Evolutionary conservation across 2,329 filamentous ascomycete species (phyloP), one percentile per base, ranked within the genome.

Genomic region (Calonectria multiphialidica): DNA sequence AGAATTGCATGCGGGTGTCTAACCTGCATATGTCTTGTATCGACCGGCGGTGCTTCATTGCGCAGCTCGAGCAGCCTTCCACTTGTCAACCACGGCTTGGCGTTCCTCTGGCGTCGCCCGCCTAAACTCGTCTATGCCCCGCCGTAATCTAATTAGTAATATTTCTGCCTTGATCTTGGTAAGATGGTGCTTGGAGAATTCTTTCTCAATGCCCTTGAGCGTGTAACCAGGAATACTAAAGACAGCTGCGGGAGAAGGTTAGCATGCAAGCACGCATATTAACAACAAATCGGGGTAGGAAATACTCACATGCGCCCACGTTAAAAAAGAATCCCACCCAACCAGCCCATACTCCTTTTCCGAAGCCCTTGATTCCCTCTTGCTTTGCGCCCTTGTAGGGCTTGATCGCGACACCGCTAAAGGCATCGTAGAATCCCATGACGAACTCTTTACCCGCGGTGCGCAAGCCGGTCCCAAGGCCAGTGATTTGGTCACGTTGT

Each of bases 341-440:
- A 62, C 40, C 88, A 81, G 79, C 85, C 84, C 57, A 85, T 79
- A 89, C 74, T 0, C 92, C 92, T 79, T 92, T 93, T 12, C 92
- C 76, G 6, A 93, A 85, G 1, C 93, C 93, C 9, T 86, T 86
- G 2, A 85, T 82, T 1, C 92, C 92, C 70, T 91, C 90, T 55
- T 92, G 89, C 78, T 89, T 90, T 1, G 90, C 90, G 3, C 92
- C 93, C 64, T 89, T 86, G 10, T 90, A 84, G 0, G 93, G 93
- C 72, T 93, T 91, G 0, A 88, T 91, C 4, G 93, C 87, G 18
- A 94, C 82, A 0, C 93, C 93, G 1, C 91, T 90, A 30, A 94
- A 89, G 1, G 92, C 93, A 76, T 94, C 92, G 80, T 90, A 94
- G 10, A 94, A 84, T 0, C 93, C 92, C 59, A 91, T 86, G 1